These are phyloP conservation scores for Globisporangium ultimum DNA, from an alignment of 352 stramenopile genomes.

Conservation along the genomic window DNA sequence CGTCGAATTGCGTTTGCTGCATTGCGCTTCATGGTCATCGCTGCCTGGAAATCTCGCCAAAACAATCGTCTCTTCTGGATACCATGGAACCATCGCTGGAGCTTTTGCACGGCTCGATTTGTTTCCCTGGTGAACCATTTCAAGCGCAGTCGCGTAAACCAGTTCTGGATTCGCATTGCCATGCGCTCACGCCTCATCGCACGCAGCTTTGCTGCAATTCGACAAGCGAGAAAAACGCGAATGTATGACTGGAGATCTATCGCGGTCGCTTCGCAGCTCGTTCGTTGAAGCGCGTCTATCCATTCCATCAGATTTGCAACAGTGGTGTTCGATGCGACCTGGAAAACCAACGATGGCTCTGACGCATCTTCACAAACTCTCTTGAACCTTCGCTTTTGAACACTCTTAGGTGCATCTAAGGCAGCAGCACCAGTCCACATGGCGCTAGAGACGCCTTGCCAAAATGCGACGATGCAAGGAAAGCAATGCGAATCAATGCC, in stretches of 20 bases:
- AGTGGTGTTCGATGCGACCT: neutral
- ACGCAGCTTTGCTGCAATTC: conserved; percentile 18
- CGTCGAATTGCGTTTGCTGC: neutral
- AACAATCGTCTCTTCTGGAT: conserved; percentile 16
- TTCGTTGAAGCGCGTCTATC: conserved; percentile 13
- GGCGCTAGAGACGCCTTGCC: conserved; percentile 21
- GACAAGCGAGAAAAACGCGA: conserved; percentile 11
- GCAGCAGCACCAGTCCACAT: neutral
- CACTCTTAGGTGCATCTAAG: neutral
- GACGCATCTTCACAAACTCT: conserved; percentile 11
- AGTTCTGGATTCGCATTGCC: conserved; percentile 19
- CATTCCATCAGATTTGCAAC: conserved; percentile 16
- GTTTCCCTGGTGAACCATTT: conserved; percentile 17
- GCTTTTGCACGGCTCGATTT: conserved; percentile 14
- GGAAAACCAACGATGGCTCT: neutral
- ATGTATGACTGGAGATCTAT: conserved; percentile 16
- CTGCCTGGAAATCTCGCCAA: conserved; percentile 16
- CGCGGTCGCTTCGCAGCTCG: conserved; percentile 12
- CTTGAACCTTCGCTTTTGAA: conserved; percentile 13
- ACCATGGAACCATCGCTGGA: conserved; percentile 26
- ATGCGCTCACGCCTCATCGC: conserved; percentile 16
- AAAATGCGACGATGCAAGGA: conserved; percentile 38
- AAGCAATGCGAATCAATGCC: conserved; percentile 14
- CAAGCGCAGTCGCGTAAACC: conserved; percentile 17
- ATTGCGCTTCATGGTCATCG: conserved; percentile 11